A percentile compares a stretch with the other conserved stretches of the same genome.
These are phyloP conservation scores for Russula ochroleuca DNA, from an alignment of 768 basidiomycete genomes.

Conservation along the genomic window DNA sequence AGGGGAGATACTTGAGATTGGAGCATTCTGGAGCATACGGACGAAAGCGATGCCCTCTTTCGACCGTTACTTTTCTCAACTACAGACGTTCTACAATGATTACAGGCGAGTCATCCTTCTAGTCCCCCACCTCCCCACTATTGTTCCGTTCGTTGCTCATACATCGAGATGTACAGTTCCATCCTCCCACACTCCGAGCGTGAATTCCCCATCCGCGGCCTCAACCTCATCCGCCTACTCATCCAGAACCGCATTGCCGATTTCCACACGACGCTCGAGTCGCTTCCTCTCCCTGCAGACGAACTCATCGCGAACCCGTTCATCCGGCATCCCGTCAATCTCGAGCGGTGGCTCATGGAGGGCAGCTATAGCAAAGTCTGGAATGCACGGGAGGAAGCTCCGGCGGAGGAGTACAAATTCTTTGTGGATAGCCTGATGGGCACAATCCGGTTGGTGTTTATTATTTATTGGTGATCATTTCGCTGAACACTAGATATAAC, in stretches of 20 bases:
- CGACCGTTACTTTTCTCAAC: constrained; percentile 90
- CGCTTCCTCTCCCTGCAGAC: constrained; percentile 68
- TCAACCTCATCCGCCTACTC: constrained; percentile 91
- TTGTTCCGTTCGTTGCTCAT: background rate
- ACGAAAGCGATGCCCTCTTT: constrained; percentile 87
- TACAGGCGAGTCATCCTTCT: constrained; percentile 50
- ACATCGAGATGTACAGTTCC: constrained; percentile 41
- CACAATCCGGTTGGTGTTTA: constrained; percentile 70
- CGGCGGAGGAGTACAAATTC: constrained; percentile 91
- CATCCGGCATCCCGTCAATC: constrained; percentile 81
- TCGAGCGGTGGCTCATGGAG: constrained; percentile 98
- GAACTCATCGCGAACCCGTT: constrained; percentile 64
- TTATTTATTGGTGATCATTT: background rate
- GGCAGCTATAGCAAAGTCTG: constrained; percentile 98
- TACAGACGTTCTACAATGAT: constrained; percentile 86
- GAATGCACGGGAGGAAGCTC: constrained; percentile 89
- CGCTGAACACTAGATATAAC: background rate
- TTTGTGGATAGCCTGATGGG: constrained; percentile 92
- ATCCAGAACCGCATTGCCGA: constrained; percentile 95
- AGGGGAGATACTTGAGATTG: constrained; percentile 96
- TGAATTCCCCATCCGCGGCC: constrained; percentile 84
- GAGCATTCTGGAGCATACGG: constrained; percentile 90
- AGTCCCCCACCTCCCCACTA: no score
- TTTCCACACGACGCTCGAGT: constrained; percentile 95
- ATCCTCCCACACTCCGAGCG: constrained; percentile 77